Conservation (phyloP, 805 yeast genomes). For the Metschnikowia rubicola region DNA sequence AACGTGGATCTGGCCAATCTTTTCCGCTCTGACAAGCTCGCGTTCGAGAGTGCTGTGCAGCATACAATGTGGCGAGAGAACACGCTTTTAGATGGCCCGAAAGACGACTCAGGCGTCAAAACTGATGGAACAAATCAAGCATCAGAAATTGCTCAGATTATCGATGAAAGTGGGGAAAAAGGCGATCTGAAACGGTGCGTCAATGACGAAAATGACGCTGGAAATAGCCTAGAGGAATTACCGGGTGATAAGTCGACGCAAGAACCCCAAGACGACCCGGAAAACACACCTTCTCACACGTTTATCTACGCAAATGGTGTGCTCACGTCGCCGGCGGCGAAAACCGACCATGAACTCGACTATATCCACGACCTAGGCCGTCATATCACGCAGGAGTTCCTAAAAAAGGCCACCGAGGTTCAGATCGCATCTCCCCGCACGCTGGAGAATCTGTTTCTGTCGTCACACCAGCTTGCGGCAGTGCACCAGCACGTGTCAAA, state of each 20-base stretch:
- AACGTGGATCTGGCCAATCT: slow-evolving; percentile 68
- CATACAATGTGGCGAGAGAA: slow-evolving; percentile 38
- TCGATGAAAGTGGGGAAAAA: neutral
- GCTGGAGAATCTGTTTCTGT: neutral
- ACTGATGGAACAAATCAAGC: neutral
- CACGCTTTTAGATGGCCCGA: slow-evolving; percentile 22
- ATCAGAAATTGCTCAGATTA: neutral
- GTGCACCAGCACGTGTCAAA: slow-evolving; percentile 30
- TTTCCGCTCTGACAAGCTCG: slow-evolving; percentile 40
- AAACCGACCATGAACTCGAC: slow-evolving; percentile 7
- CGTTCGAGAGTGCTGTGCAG: slow-evolving; percentile 40
- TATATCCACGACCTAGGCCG: slow-evolving; percentile 33
- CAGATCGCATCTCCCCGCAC: slow-evolving; percentile 14
- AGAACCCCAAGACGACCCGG: too few species aligned
- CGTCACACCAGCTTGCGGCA: slow-evolving; percentile 18
- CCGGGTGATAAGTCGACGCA: too few species aligned
- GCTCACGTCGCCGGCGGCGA: too few species aligned
- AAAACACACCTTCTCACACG: too few species aligned
- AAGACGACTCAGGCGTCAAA: slow-evolving; percentile 10
- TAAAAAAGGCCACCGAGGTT: slow-evolving; percentile 32
- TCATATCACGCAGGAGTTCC: slow-evolving; percentile 31
- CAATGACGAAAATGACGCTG: neutral
- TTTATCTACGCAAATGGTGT: too few species aligned
- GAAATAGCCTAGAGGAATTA: too few species aligned
- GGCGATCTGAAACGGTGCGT: neutral